Base-by-base conservation (phyloP, 2,329 filamentous ascomycete genomes). In the Paramyrothecium roridum region DNA sequence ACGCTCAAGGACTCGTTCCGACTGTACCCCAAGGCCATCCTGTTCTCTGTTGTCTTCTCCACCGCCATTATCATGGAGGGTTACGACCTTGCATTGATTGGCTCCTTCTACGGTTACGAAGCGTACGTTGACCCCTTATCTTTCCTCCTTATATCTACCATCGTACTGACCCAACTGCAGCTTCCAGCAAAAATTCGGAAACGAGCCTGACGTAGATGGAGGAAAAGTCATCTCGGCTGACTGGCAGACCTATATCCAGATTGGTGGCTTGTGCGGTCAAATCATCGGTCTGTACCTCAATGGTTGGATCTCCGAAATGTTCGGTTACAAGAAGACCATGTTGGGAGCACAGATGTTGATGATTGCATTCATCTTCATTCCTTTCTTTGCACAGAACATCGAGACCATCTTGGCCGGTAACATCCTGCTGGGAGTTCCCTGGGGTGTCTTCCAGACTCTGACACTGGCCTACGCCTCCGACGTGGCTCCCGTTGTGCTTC, bases 391-490 rank as follows among this genome's bases (percentile, higher is more conserved):
- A 0, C 73, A 80, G 57, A 80, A 77, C 58, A 76, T 84, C 13
- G 66, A 76, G 51, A 74, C 78, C 12, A 76, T 86, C 17, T 75
- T 85, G 11, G 77, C 77, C 0, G 82, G 80, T 2, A 81, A 85
- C 65, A 78, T 86, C 40, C 70, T 85, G 2, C 81, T 80, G 59
- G 84, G 83, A 37, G 77, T 84, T 22, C 80, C 80, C 0, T 82
- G 79, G 74, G 77, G 77, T 17, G 74, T 80, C 34, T 79, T 83
- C 68, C 78, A 81, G 54, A 70, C 74, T n/a, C 67, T 82, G 30
- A 79, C 78, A 34, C 77, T 82, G 52, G 83, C 85, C 2, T 88
- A 88, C 59, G 85, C 84, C 8, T 82, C 82, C 45, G 86, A 89
- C 65, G 85, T 89, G 48, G 88, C 85, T 63, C 87, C 87, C 1